Conservation (phyloP, 2,329 filamentous ascomycete species). For the Aspergillus carbonarius region DNA sequence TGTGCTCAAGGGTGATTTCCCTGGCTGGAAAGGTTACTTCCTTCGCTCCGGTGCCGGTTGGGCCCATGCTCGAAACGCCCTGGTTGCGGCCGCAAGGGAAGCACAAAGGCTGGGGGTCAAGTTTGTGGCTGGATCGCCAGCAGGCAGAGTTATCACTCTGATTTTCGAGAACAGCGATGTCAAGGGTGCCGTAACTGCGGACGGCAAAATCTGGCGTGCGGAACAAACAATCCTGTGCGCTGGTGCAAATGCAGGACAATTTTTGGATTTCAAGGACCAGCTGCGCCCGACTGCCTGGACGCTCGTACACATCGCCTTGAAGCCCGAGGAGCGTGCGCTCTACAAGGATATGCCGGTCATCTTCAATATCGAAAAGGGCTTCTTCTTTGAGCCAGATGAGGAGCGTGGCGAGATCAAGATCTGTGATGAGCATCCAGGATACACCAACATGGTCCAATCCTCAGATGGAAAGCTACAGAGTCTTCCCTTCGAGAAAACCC, state of each 20-base stretch:
- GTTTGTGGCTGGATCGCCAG: conserved; percentile 44
- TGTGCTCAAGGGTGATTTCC: conserved; percentile 46
- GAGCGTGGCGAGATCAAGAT: conserved; percentile 38
- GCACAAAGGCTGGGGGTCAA: conserved; percentile 46
- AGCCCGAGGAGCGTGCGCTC: conserved; percentile 40
- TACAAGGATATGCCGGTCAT: conserved; percentile 47
- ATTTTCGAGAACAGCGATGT: conserved; percentile 39
- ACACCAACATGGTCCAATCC: conserved; percentile 46
- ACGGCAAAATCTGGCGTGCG: conserved; percentile 39
- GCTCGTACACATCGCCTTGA: conserved; percentile 47
- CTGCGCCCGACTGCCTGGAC: conserved; percentile 49
- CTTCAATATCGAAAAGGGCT: conserved; percentile 49
- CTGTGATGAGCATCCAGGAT: conserved; percentile 57
- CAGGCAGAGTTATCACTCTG: conserved; percentile 39
- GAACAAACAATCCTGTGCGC: conserved; percentile 45
- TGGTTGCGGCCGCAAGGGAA: conserved; percentile 47
- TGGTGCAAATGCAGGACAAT: conserved; percentile 42
- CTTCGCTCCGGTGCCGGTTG: conserved; percentile 50
- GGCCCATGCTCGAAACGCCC: conserved; percentile 51
- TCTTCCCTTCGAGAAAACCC: conserved; percentile 45
- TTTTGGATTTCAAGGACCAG: conserved; percentile 49
- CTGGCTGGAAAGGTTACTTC: conserved; percentile 46
- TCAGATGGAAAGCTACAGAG: conserved; percentile 29
- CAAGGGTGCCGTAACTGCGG: conserved; percentile 39
- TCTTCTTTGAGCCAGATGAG: conserved; percentile 51